Base-by-base conservation (phyloP, 768 basidiomycete species). In the Royoungia palumana region DNA sequence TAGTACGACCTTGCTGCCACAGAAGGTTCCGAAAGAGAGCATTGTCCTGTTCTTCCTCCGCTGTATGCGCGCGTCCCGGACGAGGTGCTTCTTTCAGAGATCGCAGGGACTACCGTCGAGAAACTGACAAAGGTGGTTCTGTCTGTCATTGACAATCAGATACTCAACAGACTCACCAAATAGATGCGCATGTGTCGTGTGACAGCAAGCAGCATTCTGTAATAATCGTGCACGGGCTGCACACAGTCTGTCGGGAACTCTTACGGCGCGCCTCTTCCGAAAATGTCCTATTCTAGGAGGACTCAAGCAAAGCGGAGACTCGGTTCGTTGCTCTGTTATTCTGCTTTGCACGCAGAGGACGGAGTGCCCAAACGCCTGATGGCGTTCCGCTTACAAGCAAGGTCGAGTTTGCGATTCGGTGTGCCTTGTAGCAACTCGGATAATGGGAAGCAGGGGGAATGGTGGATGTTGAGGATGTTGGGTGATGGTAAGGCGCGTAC, bases 101-200 rank as follows among this genome's bases (percentile, higher is more conserved):
- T 59, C 76, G 80, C 9, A 94, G 94, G 2, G 96, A 94, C 94
- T 97, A 96, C 58, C 82, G 82, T 4, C 82, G 89, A 3, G 85
- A 86, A 51, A 63, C 66, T 2, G 77, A 76, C n/a, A 68, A 66
- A n/a, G 75, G 75, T 11, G 67, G 68, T 1, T 66, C 54, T 0
- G 46, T 54, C 2, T 67, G 73, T n/a, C n/a, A n/a, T n/a, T n/a
- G n/a, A n/a, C n/a, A n/a, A n/a, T n/a, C n/a, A n/a, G n/a, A n/a
- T n/a, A n/a, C n/a, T n/a, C n/a, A n/a, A n/a, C n/a, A n/a, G n/a
- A n/a, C n/a, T n/a, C n/a, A n/a, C n/a, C n/a, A n/a, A n/a, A n/a
- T n/a, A n/a, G n/a, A n/a, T n/a, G n/a, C n/a, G n/a, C n/a, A n/a
- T n/a, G n/a, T n/a, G n/a, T n/a, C n/a, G n/a, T n/a, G n/a, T n/a